Percentiles rank a stretch among this genome's conserved stretches.
Conservation (phyloP, 495 filamentous ascomycete species). For the Penicillium paxilli region DNA sequence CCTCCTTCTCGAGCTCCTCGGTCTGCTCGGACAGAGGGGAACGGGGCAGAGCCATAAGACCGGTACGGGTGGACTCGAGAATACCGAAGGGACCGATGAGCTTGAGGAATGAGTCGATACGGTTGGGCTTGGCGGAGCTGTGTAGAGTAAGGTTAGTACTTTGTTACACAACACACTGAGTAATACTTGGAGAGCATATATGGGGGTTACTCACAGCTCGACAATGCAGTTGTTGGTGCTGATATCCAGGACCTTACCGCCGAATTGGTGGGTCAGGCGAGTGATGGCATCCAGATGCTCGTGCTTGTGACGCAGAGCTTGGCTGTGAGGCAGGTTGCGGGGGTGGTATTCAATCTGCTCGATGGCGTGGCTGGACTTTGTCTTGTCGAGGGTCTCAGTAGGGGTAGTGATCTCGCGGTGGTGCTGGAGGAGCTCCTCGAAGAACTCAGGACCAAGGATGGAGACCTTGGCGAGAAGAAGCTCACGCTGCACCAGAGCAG, state of each 20-base stretch:
- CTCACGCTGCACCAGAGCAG: constrained; percentile 94
- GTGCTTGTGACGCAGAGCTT: constrained; percentile 93
- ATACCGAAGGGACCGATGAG: constrained; percentile 94
- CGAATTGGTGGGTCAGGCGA: constrained; percentile 94
- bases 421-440: constrained; percentile 92
- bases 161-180: too few species aligned
- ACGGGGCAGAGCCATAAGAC: constrained; percentile 93
- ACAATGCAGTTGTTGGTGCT: constrained; percentile 98
- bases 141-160: constrained; percentile 1
- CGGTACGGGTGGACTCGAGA: constrained; percentile 88
- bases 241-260: constrained; percentile 95
- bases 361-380: constrained; percentile 24
- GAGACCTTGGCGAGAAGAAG: constrained; percentile 95
- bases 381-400: constrained; percentile 34
- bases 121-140: constrained; percentile 86
- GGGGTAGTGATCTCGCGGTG: constrained; percentile 72
- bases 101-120: constrained; percentile 98
- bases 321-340: constrained; percentile 73
- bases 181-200: too few species aligned
- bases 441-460: constrained; percentile 94
- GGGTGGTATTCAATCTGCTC: constrained; percentile 70
- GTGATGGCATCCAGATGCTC: constrained; percentile 95
- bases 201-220: constrained; percentile 70
- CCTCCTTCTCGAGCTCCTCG: constrained; percentile 77
- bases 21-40: constrained; percentile 77